Evolutionary conservation across 331 rosid species (phyloP).

Genomic region (Prunus yedoensis): DNA sequence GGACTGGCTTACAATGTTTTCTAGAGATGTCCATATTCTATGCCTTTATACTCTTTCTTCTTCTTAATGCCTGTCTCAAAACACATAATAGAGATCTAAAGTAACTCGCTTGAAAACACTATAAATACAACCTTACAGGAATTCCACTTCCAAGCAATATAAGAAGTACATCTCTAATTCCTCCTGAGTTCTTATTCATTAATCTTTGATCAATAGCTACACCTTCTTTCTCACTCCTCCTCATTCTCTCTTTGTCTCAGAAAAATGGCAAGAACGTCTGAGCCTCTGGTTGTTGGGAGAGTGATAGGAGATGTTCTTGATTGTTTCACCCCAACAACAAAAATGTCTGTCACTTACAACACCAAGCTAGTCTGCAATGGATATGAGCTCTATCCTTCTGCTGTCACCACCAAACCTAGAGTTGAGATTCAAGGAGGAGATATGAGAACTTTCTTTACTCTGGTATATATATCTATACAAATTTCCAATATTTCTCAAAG

Average conservation of each 20-base stretch:
- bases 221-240: neutral
- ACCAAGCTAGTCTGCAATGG: slow-evolving; percentile 53
- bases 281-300: slow-evolving; percentile 65
- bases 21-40: neutral
- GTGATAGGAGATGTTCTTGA: slow-evolving; percentile 85
- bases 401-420: slow-evolving; percentile 47
- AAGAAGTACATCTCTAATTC: neutral
- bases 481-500: too few relatives aligned
- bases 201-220: neutral
- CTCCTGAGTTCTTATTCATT: neutral
- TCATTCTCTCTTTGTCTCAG: neutral
- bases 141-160: slow-evolving; percentile 16
- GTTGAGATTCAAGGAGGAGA: slow-evolving; percentile 64
- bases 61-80: neutral
- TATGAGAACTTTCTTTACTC: slow-evolving; percentile 56
- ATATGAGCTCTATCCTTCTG: slow-evolving; percentile 53
- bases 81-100: slow-evolving; percentile 6
- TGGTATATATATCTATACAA: slow-evolving; percentile 20
- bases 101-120: slow-evolving; percentile 18
- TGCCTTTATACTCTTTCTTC: slow-evolving; percentile 8
- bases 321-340: slow-evolving; percentile 47
- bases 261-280: slow-evolving; percentile 37
- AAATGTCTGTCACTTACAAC: slow-evolving; percentile 41
- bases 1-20: slow-evolving; percentile 1
- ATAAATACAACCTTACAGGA: slow-evolving; percentile 26